A percentile compares a stretch with the other conserved stretches of the same genome.
Conservation (phyloP, 805 yeast species). For the Tetrapisispora namnaoensis region DNA sequence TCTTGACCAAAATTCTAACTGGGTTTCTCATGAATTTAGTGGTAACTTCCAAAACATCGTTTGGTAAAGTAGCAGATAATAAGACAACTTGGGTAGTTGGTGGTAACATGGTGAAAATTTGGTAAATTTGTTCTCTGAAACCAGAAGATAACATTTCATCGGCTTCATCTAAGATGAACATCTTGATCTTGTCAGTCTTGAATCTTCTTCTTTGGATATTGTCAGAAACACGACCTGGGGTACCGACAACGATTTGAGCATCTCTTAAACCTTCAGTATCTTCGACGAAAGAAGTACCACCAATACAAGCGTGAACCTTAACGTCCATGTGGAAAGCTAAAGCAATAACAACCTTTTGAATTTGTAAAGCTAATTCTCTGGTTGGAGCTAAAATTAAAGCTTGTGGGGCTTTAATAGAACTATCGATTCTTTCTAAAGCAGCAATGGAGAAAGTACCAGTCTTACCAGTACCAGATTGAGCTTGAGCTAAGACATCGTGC, state of each 20-base stretch:
- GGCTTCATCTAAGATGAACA: conserved; percentile 96
- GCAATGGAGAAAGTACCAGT: conserved; percentile 95
- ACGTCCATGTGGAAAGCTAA: conserved; percentile 86
- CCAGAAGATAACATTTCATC: conserved; percentile 87
- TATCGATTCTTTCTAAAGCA: conserved; percentile 66
- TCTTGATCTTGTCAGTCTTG: conserved; percentile 73
- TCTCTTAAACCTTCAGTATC: conserved; percentile 76
- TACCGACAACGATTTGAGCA: conserved; percentile 91
- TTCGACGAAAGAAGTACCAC: conserved; percentile 86
- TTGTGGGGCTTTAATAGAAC: conserved; percentile 64
- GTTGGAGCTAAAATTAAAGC: conserved; percentile 95
- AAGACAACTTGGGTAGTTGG: conserved; percentile 84
- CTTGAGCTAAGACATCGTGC: conserved; percentile 94
- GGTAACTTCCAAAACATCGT: conserved; percentile 85
- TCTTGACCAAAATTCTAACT: conserved; percentile 84
- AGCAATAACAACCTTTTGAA: conserved; percentile 84
- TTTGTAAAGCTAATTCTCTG: conserved; percentile 93
- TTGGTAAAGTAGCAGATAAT: conserved; percentile 89
- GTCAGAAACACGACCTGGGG: conserved; percentile 96
- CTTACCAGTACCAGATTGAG: conserved; percentile 99
- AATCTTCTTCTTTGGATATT: conserved; percentile 88
- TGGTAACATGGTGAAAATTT: conserved; percentile 78
- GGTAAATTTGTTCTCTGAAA: conserved; percentile 91
- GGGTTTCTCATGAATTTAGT: conserved; percentile 89
- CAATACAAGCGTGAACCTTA: conserved; percentile 92